These are phyloP conservation scores for Aspergillus carbonarius DNA, from an alignment of 2,329 filamentous ascomycete species.

Conservation along the genomic window DNA sequence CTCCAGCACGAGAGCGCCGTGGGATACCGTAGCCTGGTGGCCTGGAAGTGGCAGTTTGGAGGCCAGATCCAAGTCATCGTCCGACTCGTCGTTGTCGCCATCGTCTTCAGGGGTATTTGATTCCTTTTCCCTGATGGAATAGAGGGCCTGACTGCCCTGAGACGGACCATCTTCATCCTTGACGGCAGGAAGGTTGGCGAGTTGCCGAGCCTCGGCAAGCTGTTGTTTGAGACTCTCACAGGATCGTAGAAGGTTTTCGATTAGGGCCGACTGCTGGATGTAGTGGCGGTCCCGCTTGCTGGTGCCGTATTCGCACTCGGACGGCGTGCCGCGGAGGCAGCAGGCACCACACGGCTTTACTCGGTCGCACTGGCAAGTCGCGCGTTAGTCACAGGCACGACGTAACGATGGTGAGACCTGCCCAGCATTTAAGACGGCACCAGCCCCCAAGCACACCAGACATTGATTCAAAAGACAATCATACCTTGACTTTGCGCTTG, in stretches of 20 bases:
- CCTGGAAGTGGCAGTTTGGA: neutral
- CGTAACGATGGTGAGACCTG: neutral
- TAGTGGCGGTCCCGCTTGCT: constrained; percentile 32
- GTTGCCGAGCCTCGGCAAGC: constrained; percentile 19
- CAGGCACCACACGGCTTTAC: constrained; percentile 33
- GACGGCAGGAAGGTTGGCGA: constrained; percentile 16
- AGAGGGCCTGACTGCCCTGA: neutral
- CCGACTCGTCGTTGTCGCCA: neutral
- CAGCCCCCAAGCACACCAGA: neutral
- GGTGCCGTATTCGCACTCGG: constrained; percentile 32
- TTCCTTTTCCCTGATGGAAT: neutral
- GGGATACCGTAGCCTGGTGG: neutral
- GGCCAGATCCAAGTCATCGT: neutral
- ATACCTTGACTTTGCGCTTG: constrained; percentile 36
- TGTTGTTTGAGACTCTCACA: constrained; percentile 22
- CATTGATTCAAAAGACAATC: neutral
- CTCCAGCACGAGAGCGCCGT: neutral
- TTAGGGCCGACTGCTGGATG: constrained; percentile 29
- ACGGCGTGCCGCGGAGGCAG: constrained; percentile 30
- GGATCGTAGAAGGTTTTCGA: constrained; percentile 26
- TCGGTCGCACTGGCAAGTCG: constrained; percentile 26
- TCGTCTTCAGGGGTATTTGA: constrained; percentile 3
- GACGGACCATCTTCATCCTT: constrained; percentile 14
- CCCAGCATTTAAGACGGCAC: neutral
- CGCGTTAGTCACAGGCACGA: neutral